A percentile compares a stretch with the other conserved stretches of the same genome.
Evolutionary conservation across 2,329 filamentous ascomycete genomes (phyloP).

Genomic region (Metarhizium robertsii): DNA sequence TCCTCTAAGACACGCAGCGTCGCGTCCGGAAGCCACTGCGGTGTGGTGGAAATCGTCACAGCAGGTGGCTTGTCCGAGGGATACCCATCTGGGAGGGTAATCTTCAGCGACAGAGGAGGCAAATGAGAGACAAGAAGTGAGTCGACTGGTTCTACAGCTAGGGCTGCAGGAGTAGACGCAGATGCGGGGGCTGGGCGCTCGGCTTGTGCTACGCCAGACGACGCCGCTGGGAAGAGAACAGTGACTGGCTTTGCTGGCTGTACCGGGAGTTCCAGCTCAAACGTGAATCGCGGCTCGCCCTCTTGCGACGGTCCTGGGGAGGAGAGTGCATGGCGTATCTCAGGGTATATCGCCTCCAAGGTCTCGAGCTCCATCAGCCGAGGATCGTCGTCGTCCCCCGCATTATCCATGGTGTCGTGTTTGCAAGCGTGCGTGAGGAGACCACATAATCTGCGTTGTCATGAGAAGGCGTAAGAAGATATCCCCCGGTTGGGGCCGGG

Average conservation of each 20-base stretch:
- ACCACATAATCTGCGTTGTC: not conserved
- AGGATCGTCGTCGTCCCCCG: slow-evolving; percentile 43
- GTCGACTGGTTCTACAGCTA: slow-evolving; percentile 20
- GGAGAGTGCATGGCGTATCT: slow-evolving; percentile 36
- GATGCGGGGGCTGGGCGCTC: not conserved
- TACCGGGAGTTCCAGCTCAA: slow-evolving; percentile 50
- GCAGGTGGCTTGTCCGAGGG: slow-evolving; percentile 42
- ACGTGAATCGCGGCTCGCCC: slow-evolving; percentile 25
- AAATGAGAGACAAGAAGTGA: slow-evolving; percentile 46
- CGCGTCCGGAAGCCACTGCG: slow-evolving; percentile 45
- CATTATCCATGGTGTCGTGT: slow-evolving; percentile 26
- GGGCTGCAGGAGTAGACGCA: not conserved
- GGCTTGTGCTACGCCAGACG: slow-evolving; percentile 9
- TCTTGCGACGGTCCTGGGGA: not conserved
- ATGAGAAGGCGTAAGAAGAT: not conserved
- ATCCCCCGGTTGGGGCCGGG: not conserved
- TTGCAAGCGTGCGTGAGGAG: not conserved
- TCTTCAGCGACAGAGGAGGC: slow-evolving; percentile 44
- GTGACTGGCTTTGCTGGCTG: slow-evolving; percentile 44
- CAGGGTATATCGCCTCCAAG: slow-evolving; percentile 57
- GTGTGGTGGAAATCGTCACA: slow-evolving; percentile 41
- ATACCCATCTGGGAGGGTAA: slow-evolving; percentile 49
- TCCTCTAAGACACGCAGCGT: slow-evolving; percentile 40
- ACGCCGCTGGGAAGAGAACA: slow-evolving; percentile 45
- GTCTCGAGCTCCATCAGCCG: slow-evolving; percentile 51